Conservation (phyloP, 106 monocot species). For the Apostasia shenzhenica region DNA sequence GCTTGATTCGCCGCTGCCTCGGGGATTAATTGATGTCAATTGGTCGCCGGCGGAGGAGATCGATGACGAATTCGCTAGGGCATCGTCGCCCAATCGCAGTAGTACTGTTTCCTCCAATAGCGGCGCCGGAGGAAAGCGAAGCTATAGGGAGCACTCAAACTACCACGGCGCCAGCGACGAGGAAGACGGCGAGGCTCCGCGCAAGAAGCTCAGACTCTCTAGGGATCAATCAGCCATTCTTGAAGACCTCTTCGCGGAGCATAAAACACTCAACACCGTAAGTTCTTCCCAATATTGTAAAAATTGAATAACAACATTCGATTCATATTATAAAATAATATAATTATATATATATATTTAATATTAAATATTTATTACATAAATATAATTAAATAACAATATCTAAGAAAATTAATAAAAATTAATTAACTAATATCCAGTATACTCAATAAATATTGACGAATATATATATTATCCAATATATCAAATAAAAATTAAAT, state of each 20-base stretch:
- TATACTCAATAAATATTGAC: too few species aligned
- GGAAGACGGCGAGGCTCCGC: conserved; percentile 47
- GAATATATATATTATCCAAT: too few species aligned
- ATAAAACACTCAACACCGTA: conserved; percentile 82
- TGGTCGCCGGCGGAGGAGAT: conserved; percentile 5
- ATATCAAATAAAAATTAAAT: too few species aligned
- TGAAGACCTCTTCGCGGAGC: conserved; percentile 76
- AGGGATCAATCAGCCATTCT: conserved; percentile 66
- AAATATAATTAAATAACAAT: too few species aligned
- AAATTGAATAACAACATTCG: too few species aligned
- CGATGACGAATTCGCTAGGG: neutral
- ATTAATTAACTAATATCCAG: too few species aligned
- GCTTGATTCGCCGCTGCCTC: too few species aligned
- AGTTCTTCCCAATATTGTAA: neutral
- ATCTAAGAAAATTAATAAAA: too few species aligned
- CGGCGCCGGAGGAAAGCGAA: conserved; percentile 4
- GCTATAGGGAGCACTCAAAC: conserved; percentile 11
- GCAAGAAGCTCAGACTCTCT: conserved; percentile 78
- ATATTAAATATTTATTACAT: too few species aligned
- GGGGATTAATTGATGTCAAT: conserved; percentile 18
- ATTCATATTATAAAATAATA: too few species aligned
- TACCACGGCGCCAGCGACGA: conserved; percentile 24
- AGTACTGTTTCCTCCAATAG: conserved; percentile 11
- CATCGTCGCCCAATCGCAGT: neutral
- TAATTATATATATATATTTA: too few species aligned